Evolutionary conservation across 805 yeast species (phyloP).

Genomic region (Suhomyces sp.): DNA sequence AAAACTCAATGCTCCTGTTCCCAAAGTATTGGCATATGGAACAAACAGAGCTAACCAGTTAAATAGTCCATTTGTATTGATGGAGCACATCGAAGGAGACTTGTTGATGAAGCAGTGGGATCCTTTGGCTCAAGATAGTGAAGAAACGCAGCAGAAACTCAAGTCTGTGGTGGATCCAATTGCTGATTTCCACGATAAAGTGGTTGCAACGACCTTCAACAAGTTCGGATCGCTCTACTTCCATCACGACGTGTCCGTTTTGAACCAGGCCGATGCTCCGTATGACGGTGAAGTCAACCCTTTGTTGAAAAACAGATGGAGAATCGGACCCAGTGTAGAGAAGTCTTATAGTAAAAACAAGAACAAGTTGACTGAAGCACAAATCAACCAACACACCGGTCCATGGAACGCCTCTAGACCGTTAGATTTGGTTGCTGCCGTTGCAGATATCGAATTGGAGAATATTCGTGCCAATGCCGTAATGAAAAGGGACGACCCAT

Average conservation of each 20-base stretch:
- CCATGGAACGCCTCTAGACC: conserved; percentile 71
- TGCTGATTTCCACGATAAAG: conserved; percentile 58
- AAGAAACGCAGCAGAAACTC: conserved; percentile 47
- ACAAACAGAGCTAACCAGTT: conserved; percentile 58
- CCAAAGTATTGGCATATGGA: conserved; percentile 70
- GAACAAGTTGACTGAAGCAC: conserved; percentile 47
- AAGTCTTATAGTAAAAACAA: conserved; percentile 72
- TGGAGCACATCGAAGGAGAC: conserved; percentile 78
- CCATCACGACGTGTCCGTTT: conserved; percentile 57
- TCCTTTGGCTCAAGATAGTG: conserved; percentile 66
- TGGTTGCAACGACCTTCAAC: conserved; percentile 60
- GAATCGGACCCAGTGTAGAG: conserved; percentile 88
- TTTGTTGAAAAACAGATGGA: conserved; percentile 66
- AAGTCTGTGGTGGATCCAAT: conserved; percentile 67
- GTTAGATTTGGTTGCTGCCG: conserved; percentile 56
- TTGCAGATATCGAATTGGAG: conserved; percentile 67
- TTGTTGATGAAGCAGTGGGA: conserved; percentile 88
- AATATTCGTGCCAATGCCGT: conserved; percentile 31
- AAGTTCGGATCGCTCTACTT: conserved; percentile 82
- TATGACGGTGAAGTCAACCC: conserved; percentile 64
- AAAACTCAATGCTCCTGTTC: conserved; percentile 67
- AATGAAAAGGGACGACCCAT: background rate
- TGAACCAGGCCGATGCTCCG: conserved; percentile 39
- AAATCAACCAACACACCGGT: conserved; percentile 56
- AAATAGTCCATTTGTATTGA: conserved; percentile 71